Base-by-base conservation (phyloP, 495 filamentous ascomycete species). In the Friedmanniomyces endolithicus region DNA sequence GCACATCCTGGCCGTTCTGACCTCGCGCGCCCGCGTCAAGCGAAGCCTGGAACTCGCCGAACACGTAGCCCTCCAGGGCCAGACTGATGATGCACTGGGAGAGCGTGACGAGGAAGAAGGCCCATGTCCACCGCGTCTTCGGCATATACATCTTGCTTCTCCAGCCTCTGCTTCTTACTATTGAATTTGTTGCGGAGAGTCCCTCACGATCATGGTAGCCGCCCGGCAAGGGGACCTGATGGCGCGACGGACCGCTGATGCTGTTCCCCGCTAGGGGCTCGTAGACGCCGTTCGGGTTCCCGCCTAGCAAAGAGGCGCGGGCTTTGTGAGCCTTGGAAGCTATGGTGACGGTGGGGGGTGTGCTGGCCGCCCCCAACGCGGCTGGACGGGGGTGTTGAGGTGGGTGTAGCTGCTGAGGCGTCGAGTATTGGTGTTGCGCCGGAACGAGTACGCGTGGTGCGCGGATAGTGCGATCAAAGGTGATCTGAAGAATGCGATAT, bases 51-150 rank as follows among this genome's bases (percentile, higher is more conserved):
- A 86, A 85, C 41, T 71, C 72, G 52, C 71, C 83, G 59, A 85
- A 95, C 52, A 86, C 85, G 70, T 75, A 94, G 88, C 81, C 77
- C 78, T 98, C 88, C 45, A 95, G 81, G 6, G 77, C 84, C 55
- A 97, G 75, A 29, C 84, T 83, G 45, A 90, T 78, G 29, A 84
- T 67, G 35, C 87, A 84, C 68, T 98, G 94, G 41, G 88, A 37
- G 35, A 82, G 67, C 29, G 89, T 81, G 37, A 86, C 73, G 57
- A 83, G 64, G 63, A 90, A 75, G 66, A 96, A 96, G 53, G 80
- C 70, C 81, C 88, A 92, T 2, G 88, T 88, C 94, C 94, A 98
- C 62, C 73, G 73, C 3, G 87, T 84, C 63, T 80, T 85, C 49
- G 90, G 81, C 60, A 82, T 73, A 61, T 88, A 88, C 74, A 84